These are phyloP conservation scores for Candida qinlingensis DNA, from an alignment of 805 yeast genomes.

Conservation along the genomic window DNA sequence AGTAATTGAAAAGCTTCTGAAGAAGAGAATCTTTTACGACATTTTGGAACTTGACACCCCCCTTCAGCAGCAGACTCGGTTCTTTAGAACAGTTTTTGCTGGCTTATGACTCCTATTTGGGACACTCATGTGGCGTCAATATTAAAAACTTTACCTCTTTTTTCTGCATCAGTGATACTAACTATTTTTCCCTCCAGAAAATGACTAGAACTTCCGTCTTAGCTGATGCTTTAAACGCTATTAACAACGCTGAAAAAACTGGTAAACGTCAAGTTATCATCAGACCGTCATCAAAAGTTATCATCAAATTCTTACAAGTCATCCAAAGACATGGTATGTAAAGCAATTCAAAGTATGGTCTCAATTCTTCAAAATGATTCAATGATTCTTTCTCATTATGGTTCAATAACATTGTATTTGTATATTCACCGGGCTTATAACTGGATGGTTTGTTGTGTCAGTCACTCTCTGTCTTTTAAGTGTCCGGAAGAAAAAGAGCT, in stretches of 20 bases:
- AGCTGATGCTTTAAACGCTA: conserved; percentile 96
- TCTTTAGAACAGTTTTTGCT: conserved; percentile 9
- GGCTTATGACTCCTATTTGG: conserved; percentile 41
- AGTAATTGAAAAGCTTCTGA: conserved; percentile 12
- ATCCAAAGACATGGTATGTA: conserved; percentile 97
- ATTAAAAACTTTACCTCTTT: neutral
- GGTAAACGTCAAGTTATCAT: conserved; percentile 98
- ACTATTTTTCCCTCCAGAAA: conserved; percentile 23
- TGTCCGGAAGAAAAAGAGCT: conserved; percentile 71
- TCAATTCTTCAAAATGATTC: neutral
- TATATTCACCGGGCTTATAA: conserved; percentile 80
- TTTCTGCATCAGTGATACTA: conserved; percentile 8
- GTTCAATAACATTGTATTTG: neutral
- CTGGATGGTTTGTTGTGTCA: conserved; percentile 90
- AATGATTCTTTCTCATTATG: neutral
- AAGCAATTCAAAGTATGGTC: neutral
- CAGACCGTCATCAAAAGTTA: conserved; percentile 97
- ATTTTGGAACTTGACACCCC: conserved; percentile 26
- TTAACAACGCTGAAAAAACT: conserved; percentile 98
- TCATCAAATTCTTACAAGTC: conserved; percentile 91
- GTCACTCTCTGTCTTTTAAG: conserved; percentile 97
- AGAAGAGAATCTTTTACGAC: conserved; percentile 17
- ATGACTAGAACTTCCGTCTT: conserved; percentile 98
- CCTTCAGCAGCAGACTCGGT: conserved; percentile 13
- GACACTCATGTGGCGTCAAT: conserved; percentile 40